Conservation (phyloP, 257 asterid genomes). For the Gentiana dahurica region DNA sequence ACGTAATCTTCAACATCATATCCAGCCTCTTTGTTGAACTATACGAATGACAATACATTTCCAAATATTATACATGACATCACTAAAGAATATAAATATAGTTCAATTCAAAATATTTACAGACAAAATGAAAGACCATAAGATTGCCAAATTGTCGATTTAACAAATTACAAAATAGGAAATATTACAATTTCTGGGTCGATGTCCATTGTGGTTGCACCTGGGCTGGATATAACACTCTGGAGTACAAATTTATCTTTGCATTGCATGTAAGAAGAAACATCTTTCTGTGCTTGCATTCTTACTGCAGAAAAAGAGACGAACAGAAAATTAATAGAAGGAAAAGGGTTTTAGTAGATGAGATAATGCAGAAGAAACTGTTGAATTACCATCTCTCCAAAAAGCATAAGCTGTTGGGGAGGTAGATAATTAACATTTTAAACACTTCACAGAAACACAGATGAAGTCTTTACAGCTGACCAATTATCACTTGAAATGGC, state of each 20-base stretch:
- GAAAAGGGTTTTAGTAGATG: no score
- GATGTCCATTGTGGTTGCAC: constrained; percentile 26
- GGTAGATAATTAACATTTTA: not conserved
- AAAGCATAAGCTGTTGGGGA: no score
- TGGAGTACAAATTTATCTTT: constrained; percentile 67
- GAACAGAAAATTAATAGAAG: no score
- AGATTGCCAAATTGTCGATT: not conserved
- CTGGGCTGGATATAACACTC: constrained; percentile 41
- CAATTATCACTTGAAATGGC: no score
- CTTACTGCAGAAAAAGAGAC: constrained; percentile 20
- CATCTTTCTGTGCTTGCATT: constrained; percentile 55
- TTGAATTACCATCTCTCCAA: no score
- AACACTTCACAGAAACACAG: no score
- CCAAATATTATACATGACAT: not conserved
- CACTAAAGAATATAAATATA: not conserved
- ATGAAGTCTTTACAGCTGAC: no score
- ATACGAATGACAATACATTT: constrained; percentile 6
- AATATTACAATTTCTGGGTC: constrained; percentile 43
- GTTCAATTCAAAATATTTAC: not conserved
- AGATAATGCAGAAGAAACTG: no score
- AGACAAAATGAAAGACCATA: no score
- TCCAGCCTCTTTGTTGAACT: constrained; percentile 48
- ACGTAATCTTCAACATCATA: constrained; percentile 45
- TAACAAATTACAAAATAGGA: constrained; percentile 1
- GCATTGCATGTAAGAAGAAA: constrained; percentile 58